A percentile compares a stretch with the other conserved stretches of the same genome.
phyloP scores from a whole-genome alignment of 768 basidiomycete species.

The Termitomyces titanicus region DNA sequence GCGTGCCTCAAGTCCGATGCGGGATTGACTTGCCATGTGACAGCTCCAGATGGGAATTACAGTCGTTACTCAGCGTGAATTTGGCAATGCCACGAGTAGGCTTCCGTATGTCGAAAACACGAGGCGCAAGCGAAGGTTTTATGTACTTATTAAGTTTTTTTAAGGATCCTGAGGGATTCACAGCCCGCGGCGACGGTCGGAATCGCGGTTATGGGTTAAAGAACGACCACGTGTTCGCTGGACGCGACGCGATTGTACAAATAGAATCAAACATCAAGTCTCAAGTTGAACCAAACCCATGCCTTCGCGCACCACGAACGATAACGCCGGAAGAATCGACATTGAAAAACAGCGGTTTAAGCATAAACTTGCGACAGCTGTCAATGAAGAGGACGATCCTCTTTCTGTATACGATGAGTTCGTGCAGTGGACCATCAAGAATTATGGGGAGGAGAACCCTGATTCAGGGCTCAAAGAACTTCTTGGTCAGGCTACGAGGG shows the following conservation, averaged over 20 bases:
- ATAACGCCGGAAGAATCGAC: slow-evolving; percentile 21
- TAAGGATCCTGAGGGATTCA: too few relatives aligned
- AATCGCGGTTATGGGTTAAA: neutral
- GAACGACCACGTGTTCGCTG: slow-evolving; percentile 12
- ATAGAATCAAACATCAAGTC: slow-evolving; percentile 10
- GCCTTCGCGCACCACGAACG: slow-evolving; percentile 14
- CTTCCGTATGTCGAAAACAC: too few relatives aligned
- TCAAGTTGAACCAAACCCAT: slow-evolving; percentile 12
- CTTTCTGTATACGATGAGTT: slow-evolving; percentile 83
- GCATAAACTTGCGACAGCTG: slow-evolving; percentile 44
- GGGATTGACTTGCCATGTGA: neutral
- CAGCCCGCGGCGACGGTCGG: too few relatives aligned
- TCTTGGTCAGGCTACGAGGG: slow-evolving; percentile 78
- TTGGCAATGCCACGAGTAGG: neutral
- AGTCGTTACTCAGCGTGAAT: too few relatives aligned
- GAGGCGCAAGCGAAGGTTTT: too few relatives aligned
- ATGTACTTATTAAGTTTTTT: too few relatives aligned
- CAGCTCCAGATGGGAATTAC: neutral
- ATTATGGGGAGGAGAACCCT: slow-evolving; percentile 66
- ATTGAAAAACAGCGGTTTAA: slow-evolving; percentile 33
- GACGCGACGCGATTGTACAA: slow-evolving; percentile 19
- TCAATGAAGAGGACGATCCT: slow-evolving; percentile 80
- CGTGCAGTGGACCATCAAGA: slow-evolving; percentile 85
- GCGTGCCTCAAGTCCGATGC: neutral
- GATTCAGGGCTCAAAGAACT: slow-evolving; percentile 75